Evolutionary conservation across 805 yeast genomes (phyloP).

Genomic region (Isabelozyma pseudorhagii): DNA sequence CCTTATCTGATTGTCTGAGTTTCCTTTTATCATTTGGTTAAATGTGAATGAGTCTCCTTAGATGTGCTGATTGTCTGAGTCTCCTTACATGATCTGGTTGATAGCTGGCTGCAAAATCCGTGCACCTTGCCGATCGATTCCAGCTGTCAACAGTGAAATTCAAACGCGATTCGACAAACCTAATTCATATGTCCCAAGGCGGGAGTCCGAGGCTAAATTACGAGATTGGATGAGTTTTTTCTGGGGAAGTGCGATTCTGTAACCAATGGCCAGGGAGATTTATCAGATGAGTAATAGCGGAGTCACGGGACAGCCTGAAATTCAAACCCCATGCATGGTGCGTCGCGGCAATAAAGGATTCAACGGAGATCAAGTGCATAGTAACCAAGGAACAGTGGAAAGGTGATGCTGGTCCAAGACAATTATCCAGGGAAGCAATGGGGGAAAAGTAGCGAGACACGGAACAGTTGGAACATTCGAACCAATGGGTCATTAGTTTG

Average conservation of each 20-base stretch:
- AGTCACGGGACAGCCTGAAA: neutral
- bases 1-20: too few relatives aligned
- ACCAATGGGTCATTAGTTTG: too few relatives aligned
- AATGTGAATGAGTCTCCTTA: too few relatives aligned
- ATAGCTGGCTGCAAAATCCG: too few relatives aligned
- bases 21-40: too few relatives aligned
- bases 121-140: too few relatives aligned
- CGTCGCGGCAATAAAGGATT: neutral
- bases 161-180: neutral
- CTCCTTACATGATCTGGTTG: too few relatives aligned
- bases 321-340: neutral
- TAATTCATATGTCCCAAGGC: neutral
- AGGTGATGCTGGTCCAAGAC: neutral
- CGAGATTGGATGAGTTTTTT: neutral
- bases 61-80: too few relatives aligned
- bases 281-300: neutral
- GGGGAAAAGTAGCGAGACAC: neutral
- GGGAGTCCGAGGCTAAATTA: neutral
- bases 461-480: neutral
- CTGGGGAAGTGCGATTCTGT: neutral
- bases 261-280: neutral
- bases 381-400: neutral
- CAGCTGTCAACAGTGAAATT: too few relatives aligned
- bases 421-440: neutral
- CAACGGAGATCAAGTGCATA: neutral